Percentiles rank a stretch among this genome's conserved stretches.
These are phyloP conservation scores for Russula emetica DNA, from an alignment of 768 basidiomycete genomes.

Conservation along the genomic window DNA sequence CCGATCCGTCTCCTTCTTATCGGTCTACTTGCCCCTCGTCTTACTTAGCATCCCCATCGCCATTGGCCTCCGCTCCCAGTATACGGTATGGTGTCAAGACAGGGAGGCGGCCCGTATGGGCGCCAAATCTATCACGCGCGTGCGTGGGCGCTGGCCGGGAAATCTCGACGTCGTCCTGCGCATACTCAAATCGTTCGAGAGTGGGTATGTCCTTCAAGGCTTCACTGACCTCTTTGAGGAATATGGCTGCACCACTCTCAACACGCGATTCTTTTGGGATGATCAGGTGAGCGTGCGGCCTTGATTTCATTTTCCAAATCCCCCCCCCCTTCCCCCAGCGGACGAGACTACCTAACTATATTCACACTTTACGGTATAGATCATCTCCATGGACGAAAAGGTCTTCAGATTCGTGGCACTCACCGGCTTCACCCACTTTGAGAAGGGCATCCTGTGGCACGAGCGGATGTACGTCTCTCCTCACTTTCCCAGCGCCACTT, in stretches of 20 bases:
- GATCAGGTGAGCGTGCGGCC: conserved; percentile 29
- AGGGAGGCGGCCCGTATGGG: conserved; percentile 26
- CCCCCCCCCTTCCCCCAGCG: background rate
- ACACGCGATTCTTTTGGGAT: conserved; percentile 36
- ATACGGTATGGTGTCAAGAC: conserved; percentile 17
- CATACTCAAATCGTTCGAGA: conserved; percentile 28
- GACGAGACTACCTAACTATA: background rate
- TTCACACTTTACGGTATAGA: conserved; percentile 3
- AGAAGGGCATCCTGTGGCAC: conserved; percentile 27
- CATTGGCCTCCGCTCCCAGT: conserved; percentile 15
- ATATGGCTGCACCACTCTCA: conserved; percentile 33
- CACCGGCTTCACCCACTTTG: conserved; percentile 27
- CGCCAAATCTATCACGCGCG: conserved; percentile 30
- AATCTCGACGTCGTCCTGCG: conserved; percentile 34
- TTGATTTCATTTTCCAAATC: background rate
- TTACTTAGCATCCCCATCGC: conserved; percentile 15
- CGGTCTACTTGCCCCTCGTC: background rate
- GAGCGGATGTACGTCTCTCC: conserved; percentile 25
- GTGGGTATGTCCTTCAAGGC: conserved; percentile 31
- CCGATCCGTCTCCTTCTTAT: conserved; percentile 4
- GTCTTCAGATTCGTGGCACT: conserved; percentile 24
- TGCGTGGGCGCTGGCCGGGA: conserved; percentile 35
- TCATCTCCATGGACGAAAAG: conserved; percentile 26
- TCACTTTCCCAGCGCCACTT: background rate
- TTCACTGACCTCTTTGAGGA: conserved; percentile 31